Percentiles rank a stretch among this genome's conserved stretches.
Evolutionary conservation across 768 basidiomycete genomes (phyloP).

Genomic region (Leucogyrophana mollusca): DNA sequence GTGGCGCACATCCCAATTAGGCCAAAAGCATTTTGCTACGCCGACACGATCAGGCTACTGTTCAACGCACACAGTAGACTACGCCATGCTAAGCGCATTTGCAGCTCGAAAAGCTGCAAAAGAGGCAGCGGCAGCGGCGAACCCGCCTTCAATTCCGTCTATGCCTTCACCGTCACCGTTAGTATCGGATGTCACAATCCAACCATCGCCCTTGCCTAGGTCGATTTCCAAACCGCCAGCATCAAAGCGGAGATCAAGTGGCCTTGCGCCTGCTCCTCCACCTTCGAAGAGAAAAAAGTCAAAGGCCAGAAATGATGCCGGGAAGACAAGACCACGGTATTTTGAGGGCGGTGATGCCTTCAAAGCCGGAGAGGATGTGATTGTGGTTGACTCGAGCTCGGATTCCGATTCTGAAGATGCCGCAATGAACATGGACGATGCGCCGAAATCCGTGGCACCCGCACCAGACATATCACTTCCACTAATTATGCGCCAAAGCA

Average conservation of each 20-base stretch:
- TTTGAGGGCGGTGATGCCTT: constrained; percentile 35
- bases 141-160: constrained; percentile 9
- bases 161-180: constrained; percentile 12
- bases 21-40: background rate
- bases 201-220: constrained; percentile 4
- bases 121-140: constrained; percentile 24
- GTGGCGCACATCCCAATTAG: background rate
- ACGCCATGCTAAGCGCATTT: constrained; percentile 65
- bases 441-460: constrained; percentile 10
- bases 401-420: constrained; percentile 28
- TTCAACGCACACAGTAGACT: background rate
- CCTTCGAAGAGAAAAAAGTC: constrained; percentile 27
- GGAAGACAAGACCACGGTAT: constrained; percentile 28
- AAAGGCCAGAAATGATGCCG: constrained; percentile 25
- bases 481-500: constrained; percentile 13
- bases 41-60: background rate
- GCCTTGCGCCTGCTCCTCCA: constrained; percentile 16
- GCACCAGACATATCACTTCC: constrained; percentile 6
- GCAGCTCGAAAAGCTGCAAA: constrained; percentile 67
- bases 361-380: constrained; percentile 35
- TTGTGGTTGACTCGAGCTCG: constrained; percentile 36
- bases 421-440: constrained; percentile 14
- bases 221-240: constrained; percentile 19
- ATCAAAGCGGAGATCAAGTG: constrained; percentile 46
- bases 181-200: too few relatives aligned